These are phyloP conservation scores for Wickerhamomyces hampshirensis DNA, from an alignment of 805 yeast species.

Conservation along the genomic window DNA sequence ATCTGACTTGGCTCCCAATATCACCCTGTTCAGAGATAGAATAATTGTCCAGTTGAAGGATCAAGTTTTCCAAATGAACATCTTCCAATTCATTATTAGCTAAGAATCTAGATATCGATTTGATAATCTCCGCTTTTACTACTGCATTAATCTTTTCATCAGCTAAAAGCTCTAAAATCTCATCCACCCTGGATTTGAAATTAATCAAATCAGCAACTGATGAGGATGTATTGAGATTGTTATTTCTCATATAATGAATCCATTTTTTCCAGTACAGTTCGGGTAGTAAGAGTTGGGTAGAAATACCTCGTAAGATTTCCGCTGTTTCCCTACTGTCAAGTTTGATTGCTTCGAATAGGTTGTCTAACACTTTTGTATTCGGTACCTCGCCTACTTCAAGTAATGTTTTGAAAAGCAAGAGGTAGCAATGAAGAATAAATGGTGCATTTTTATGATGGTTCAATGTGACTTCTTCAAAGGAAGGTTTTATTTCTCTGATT, in stretches of 20 bases:
- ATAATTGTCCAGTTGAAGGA: constrained; percentile 62
- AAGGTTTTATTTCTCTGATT: constrained; percentile 4
- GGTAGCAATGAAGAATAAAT: constrained; percentile 19
- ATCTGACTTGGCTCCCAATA: constrained; percentile 76
- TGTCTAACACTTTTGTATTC: constrained; percentile 5
- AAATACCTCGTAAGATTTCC: constrained; percentile 5
- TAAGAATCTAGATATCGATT: constrained; percentile 15
- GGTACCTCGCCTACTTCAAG: constrained; percentile 2
- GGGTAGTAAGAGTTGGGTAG: constrained; percentile 10
- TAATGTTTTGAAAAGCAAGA: constrained; percentile 20
- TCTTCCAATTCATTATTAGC: neutral
- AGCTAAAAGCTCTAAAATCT: constrained; percentile 11
- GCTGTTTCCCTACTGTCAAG: constrained; percentile 13
- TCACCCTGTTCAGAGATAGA: constrained; percentile 62
- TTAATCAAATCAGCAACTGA: constrained; percentile 28
- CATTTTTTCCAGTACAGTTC: constrained; percentile 24
- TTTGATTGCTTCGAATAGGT: constrained; percentile 21
- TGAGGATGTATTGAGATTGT: constrained; percentile 34
- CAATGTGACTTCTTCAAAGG: constrained; percentile 10
- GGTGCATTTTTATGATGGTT: constrained; percentile 22
- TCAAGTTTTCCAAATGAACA: constrained; percentile 7
- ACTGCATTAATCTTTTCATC: constrained; percentile 23
- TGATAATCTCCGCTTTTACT: constrained; percentile 12
- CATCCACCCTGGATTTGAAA: constrained; percentile 6
- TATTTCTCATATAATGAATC: constrained; percentile 33